Conservation (phyloP, 1,284 basidiomycete genomes). For the Bjerkandera adusta region DNA sequence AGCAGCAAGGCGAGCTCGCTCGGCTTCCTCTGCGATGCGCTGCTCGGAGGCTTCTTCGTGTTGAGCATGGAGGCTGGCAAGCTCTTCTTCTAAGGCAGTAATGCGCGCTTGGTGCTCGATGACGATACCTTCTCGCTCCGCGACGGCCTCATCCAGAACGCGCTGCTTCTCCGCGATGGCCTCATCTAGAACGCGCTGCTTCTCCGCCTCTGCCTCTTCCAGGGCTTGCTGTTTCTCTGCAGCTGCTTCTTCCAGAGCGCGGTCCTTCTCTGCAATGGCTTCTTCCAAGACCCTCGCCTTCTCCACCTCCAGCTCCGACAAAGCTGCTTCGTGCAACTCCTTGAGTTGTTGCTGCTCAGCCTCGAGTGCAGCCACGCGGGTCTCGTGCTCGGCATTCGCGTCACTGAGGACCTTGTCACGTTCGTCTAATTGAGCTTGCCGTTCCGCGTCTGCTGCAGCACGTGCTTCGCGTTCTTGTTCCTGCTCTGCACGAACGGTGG, state of each 20-base stretch:
- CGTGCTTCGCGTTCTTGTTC: slow-evolving; percentile 6
- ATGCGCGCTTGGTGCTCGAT: slow-evolving; percentile 5
- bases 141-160: neutral
- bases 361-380: slow-evolving; percentile 4
- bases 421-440: neutral
- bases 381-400: slow-evolving; percentile 1
- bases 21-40: neutral
- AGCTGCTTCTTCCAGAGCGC: neutral
- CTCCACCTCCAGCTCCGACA: neutral
- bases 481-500: slow-evolving; percentile 2
- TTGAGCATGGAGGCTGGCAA: neutral
- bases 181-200: neutral
- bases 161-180: slow-evolving; percentile 4
- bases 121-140: slow-evolving; percentile 1
- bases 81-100: neutral
- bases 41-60: slow-evolving; percentile 1
- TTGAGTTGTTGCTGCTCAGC: too few species aligned
- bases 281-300: neutral
- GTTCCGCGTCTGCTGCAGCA: slow-evolving; percentile 3
- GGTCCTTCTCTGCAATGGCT: slow-evolving; percentile 3
- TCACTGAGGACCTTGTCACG: neutral
- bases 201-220: slow-evolving; percentile 1
- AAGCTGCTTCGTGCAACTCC: neutral
- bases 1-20: neutral
- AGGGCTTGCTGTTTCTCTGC: neutral